phyloP scores from a whole-genome alignment of 768 basidiomycete species.

The Leucosporidium yakuticum region DNA sequence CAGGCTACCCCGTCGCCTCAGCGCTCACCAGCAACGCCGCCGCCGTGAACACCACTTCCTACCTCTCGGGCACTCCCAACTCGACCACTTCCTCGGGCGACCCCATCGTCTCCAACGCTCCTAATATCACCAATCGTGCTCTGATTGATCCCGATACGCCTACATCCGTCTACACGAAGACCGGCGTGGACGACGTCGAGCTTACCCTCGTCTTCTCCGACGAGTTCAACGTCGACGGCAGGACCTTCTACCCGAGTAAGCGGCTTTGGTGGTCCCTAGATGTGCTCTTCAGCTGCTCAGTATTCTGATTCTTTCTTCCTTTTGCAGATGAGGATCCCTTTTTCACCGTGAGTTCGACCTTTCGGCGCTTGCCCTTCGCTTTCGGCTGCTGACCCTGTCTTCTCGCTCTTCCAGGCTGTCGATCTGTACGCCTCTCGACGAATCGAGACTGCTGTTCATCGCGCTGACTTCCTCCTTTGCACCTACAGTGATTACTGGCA shows the following conservation, averaged over 20 bases:
- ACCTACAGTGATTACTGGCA: too few species aligned
- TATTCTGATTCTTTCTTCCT: too few species aligned
- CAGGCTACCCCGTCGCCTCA: neutral
- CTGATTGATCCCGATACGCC: constrained; percentile 55
- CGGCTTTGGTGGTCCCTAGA: too few species aligned
- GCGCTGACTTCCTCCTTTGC: too few species aligned
- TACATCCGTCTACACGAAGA: constrained; percentile 51
- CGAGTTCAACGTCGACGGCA: constrained; percentile 62
- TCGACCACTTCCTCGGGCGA: neutral
- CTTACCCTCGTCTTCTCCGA: constrained; percentile 81
- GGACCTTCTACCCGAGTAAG: constrained; percentile 55
- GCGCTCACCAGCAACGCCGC: neutral
- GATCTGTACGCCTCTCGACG: too few species aligned
- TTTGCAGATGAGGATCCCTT: too few species aligned
- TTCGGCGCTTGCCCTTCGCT: too few species aligned
- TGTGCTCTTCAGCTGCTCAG: too few species aligned
- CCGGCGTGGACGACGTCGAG: constrained; percentile 65
- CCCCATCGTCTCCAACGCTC: neutral
- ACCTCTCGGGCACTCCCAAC: neutral
- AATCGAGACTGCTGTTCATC: too few species aligned
- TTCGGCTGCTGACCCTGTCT: too few species aligned
- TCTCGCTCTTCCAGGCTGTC: too few species aligned
- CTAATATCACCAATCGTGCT: neutral
- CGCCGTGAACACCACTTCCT: neutral
- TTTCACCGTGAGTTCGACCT: too few species aligned